These are phyloP conservation scores for Magnaporthiopsis rhizophila DNA, from an alignment of 2,329 filamentous ascomycete genomes.

Conservation along the genomic window DNA sequence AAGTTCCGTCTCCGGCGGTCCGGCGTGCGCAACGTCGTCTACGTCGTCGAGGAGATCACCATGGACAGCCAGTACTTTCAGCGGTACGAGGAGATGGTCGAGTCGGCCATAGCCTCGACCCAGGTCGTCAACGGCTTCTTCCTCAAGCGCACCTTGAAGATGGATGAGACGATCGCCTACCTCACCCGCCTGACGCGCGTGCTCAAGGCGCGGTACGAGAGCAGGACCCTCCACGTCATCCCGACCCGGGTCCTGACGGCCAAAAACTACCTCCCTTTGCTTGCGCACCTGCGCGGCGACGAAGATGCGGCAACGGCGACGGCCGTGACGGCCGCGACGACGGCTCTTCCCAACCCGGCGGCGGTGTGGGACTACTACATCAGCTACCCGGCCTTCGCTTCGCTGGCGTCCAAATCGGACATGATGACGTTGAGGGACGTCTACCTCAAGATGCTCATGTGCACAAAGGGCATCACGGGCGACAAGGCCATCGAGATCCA, in stretches of 20 bases:
- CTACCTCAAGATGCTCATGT: slow-evolving; percentile 82
- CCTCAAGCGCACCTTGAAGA: slow-evolving; percentile 64
- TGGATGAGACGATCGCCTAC: slow-evolving; percentile 74
- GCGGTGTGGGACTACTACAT: slow-evolving; percentile 40
- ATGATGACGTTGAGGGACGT: slow-evolving; percentile 65
- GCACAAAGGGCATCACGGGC: slow-evolving; percentile 63
- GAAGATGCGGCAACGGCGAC: no score
- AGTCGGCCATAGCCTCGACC: slow-evolving; percentile 66
- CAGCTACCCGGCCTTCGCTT: slow-evolving; percentile 64
- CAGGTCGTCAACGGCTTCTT: slow-evolving; percentile 76
- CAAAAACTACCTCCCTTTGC: slow-evolving; percentile 56
- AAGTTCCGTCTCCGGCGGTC: slow-evolving; percentile 70
- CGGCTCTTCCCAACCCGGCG: background rate
- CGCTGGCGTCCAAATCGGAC: slow-evolving; percentile 67
- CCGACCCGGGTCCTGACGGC: slow-evolving; percentile 53
- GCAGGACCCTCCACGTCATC: slow-evolving; percentile 50
- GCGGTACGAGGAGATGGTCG: slow-evolving; percentile 58
- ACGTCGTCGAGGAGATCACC: slow-evolving; percentile 67
- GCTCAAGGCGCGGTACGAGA: slow-evolving; percentile 57
- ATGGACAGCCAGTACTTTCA: slow-evolving; percentile 45
- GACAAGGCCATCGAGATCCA: slow-evolving; percentile 77
- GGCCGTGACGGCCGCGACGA: background rate
- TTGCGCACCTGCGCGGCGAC: slow-evolving; percentile 49
- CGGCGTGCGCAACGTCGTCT: slow-evolving; percentile 68
- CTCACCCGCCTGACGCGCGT: slow-evolving; percentile 63